Percentiles rank a stretch among this genome's conserved stretches.
phyloP scores from a whole-genome alignment of 805 yeast species.

The Priceomyces medius region DNA sequence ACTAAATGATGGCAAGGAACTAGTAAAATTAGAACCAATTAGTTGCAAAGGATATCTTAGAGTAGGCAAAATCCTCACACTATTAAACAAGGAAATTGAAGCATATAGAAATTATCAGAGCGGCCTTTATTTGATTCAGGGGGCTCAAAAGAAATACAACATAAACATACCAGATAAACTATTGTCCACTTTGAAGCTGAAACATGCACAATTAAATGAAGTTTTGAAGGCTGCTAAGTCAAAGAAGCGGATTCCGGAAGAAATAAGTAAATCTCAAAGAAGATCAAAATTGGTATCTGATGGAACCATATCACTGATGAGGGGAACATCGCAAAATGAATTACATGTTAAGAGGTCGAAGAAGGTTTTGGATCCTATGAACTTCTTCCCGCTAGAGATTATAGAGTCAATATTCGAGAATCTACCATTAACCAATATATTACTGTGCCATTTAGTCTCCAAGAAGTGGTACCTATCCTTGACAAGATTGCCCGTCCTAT shows the following conservation, averaged over 20 bases:
- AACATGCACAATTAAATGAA: conserved; percentile 22
- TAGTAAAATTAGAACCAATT: conserved; percentile 40
- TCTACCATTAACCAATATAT: conserved; percentile 20
- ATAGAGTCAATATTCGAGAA: conserved; percentile 24
- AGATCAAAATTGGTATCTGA: conserved; percentile 10
- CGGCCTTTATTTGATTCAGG: conserved; percentile 39
- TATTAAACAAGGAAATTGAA: conserved; percentile 23
- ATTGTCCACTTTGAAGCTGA: conserved; percentile 22
- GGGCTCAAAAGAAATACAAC: conserved; percentile 24
- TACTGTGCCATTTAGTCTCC: conserved; percentile 33
- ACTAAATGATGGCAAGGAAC: conserved; percentile 33
- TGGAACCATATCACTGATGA: conserved; percentile 19
- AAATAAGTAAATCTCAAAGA: conserved; percentile 3
- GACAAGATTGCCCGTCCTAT: conserved; percentile 25
- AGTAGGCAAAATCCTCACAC: conserved; percentile 34
- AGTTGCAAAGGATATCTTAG: conserved; percentile 52
- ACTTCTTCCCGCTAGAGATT: conserved; percentile 29
- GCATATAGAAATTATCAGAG: conserved; percentile 36
- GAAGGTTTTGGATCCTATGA: conserved; percentile 25
- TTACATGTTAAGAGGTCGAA: conserved; percentile 6
- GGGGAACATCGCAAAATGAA: conserved; percentile 2
- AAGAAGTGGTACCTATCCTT: conserved; percentile 32
- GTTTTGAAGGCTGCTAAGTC: conserved; percentile 16
- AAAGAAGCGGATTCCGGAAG: conserved; percentile 2
- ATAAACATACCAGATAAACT: conserved; percentile 33